phyloP scores from a whole-genome alignment of 805 yeast species.

The Tetrapisispora pingtungensis region DNA sequence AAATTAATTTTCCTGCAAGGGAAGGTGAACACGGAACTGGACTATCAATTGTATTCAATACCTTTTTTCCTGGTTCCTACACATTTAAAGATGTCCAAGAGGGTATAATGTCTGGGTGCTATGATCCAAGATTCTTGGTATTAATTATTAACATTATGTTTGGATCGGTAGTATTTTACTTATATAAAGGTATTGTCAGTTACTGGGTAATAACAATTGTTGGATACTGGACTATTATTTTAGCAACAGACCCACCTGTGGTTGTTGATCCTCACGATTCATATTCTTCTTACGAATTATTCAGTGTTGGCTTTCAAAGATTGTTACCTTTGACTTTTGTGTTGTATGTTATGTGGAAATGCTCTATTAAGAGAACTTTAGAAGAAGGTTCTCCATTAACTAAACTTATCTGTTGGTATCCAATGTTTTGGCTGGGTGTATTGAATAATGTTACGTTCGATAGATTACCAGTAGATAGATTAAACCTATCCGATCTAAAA shows the following conservation, averaged over 20 bases:
- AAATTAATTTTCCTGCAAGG: conserved; percentile 37
- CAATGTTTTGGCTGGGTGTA: conserved; percentile 74
- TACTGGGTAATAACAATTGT: conserved; percentile 53
- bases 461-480: conserved; percentile 75
- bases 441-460: conserved; percentile 85
- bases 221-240: conserved; percentile 76
- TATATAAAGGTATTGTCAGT: conserved; percentile 37
- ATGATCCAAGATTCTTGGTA: conserved; percentile 56
- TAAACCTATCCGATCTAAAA: conserved; percentile 60
- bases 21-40: conserved; percentile 45
- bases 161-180: conserved; percentile 52
- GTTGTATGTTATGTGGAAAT: conserved; percentile 58
- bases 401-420: conserved; percentile 49
- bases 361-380: conserved; percentile 43
- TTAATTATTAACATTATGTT: conserved; percentile 48
- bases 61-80: conserved; percentile 69
- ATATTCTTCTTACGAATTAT: conserved; percentile 43
- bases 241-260: conserved; percentile 74
- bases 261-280: conserved; percentile 43
- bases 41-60: conserved; percentile 42
- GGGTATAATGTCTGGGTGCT: conserved; percentile 41
- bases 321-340: conserved; percentile 67
- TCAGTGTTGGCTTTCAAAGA: conserved; percentile 65
- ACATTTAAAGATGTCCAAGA: conserved; percentile 39
- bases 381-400: conserved; percentile 33